Evolutionary conservation across 1,284 basidiomycete genomes (phyloP).

Genomic region (Boletus semigastroideus): DNA sequence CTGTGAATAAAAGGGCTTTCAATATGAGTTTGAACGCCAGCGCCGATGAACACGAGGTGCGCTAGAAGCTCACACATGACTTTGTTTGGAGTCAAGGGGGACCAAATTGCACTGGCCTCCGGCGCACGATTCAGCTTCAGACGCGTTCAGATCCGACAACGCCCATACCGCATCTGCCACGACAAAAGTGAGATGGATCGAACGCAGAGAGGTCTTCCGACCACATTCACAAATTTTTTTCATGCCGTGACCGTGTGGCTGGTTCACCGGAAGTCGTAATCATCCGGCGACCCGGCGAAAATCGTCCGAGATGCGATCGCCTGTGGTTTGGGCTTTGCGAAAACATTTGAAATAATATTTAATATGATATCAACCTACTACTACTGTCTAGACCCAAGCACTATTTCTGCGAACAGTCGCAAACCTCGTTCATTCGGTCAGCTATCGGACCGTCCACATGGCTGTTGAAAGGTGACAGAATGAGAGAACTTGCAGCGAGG

Average conservation of each 20-base stretch:
- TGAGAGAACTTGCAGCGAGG: background rate
- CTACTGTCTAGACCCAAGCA: too few relatives aligned
- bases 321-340: too few relatives aligned
- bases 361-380: too few relatives aligned
- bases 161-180: conserved; percentile 1
- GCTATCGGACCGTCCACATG: background rate
- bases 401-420: too few relatives aligned
- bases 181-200: background rate
- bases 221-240: background rate
- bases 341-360: too few relatives aligned
- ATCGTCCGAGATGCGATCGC: conserved; percentile 10
- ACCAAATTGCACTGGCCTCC: conserved; percentile 4
- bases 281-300: background rate
- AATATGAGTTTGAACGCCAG: conserved; percentile 8
- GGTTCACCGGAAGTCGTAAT: background rate
- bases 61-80: conserved; percentile 29
- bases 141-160: conserved; percentile 4
- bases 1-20: conserved; percentile 7
- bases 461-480: background rate
- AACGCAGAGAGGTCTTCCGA: background rate
- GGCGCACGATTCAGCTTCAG: background rate
- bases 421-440: too few relatives aligned
- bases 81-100: conserved; percentile 27
- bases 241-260: background rate
- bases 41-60: conserved; percentile 25